Conservation (phyloP, 1,284 basidiomycete genomes). For the Coniferiporia weirii region DNA sequence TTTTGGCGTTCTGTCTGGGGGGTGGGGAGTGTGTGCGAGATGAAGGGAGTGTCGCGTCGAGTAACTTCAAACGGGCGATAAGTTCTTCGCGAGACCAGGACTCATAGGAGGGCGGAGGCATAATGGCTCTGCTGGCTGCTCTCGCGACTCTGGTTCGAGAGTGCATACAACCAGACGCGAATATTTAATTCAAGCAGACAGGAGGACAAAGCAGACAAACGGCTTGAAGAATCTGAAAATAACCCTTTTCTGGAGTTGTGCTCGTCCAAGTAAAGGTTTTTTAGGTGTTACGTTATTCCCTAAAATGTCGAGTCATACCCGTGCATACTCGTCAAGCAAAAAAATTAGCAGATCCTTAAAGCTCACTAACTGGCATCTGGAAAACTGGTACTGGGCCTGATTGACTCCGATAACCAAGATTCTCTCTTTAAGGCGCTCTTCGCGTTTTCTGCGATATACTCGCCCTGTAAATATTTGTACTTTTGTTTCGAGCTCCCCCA, state of each 20-base stretch:
- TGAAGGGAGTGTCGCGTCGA: slow-evolving; percentile 26
- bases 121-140: slow-evolving; percentile 5
- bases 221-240: no score
- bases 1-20: slow-evolving; percentile 10
- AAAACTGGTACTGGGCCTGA: neutral
- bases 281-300: neutral
- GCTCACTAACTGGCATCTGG: neutral
- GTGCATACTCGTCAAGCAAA: neutral
- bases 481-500: neutral
- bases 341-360: neutral
- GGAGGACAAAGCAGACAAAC: no score
- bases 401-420: slow-evolving; percentile 1
- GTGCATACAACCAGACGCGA: neutral
- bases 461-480: slow-evolving; percentile 12
- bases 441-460: slow-evolving; percentile 11
- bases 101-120: slow-evolving; percentile 36
- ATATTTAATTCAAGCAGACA: neutral
- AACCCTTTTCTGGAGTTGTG: no score
- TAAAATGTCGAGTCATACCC: neutral
- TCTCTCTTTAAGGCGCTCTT: slow-evolving; percentile 2
- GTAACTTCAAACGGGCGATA: slow-evolving; percentile 50
- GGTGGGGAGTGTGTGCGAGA: slow-evolving; percentile 17
- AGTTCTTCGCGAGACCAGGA: slow-evolving; percentile 64
- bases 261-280: no score
- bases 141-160: neutral